Base-by-base conservation (phyloP, 176 grass and related monocot genomes). In the Musa beccarii region DNA sequence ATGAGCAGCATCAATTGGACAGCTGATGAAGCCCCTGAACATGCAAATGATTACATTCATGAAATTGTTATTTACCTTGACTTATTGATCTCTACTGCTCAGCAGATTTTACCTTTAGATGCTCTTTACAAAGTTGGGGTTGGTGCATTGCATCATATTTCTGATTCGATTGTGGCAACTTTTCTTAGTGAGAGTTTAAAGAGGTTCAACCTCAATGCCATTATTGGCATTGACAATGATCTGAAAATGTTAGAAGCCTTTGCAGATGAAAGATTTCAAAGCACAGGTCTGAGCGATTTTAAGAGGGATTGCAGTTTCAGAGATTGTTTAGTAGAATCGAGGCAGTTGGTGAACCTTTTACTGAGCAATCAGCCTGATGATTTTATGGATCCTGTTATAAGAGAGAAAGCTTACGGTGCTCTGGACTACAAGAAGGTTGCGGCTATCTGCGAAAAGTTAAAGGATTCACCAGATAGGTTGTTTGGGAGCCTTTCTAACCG, bases 291-390 rank as follows among this genome's bases (percentile, higher is more conserved):
- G 82, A 78, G 78, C 7, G 80, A 87, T 61, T 49, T 87, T 51
- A 86, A 86, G 9, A 98, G 93, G 64, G 95, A 93, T 63, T 77
- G 75, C 13, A 91, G 79, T 29, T 98, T 98, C 28, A 85, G 70
- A 51, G 90, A 93, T 74, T 89, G 90, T 75, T 79, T 93, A 71
- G 88, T 89, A 54, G 95, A 98, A 83, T 79, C 87, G 5, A 87
- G 95, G 82, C 95, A 98, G 75, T 80, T 98, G 1, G 56, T 93
- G 49, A 98, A 98, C 75, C 90, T 98, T 54, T 85, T 98, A 49
- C 77, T 93, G 22, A 93, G 95, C 84, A 98, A 89, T 83, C 90
- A 93, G 52, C 90, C 95, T 20, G 95, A 98, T 82, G 91, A 90
- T 54, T 98, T 93, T 70, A 87, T 98, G 88, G 93, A 98, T 79